Base-by-base conservation (phyloP, 2,329 filamentous ascomycete species). In the Lachnellula willkommii region DNA sequence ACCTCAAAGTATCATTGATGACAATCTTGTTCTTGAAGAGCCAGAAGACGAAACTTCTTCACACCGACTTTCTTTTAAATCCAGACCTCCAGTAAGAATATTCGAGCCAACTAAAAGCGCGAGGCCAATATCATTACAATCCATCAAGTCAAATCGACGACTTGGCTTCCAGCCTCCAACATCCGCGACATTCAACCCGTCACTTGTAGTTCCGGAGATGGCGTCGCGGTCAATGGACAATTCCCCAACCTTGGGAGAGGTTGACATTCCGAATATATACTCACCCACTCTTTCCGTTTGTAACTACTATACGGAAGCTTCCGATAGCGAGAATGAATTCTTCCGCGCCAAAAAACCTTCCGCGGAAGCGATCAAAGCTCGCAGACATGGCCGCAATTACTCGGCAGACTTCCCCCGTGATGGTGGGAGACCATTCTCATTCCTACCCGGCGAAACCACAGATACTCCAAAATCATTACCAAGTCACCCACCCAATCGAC, bases 21-120 rank as follows among this genome's bases (percentile, higher is more conserved):
- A 67, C 3, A 59, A 59, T 8, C 54, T 61, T 1, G 63, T 68
- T 5, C 58, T 54, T 4, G 66, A 68, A 50, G 63, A 66, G 47
- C 51, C 58, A 2, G 64, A 64, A 56, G 61, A 62, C n/a, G 55
- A 62, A 40, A 15, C 40, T 2, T 55, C 56, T 1, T 47, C 57
- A 40, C 6, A 57, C 11, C 52, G 26, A 36, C 47, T 59, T 17
- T 48, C 57, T 39, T 24, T 60, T 8, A 53, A 49, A n/a, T 35
- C 47, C 40, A 26, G 53, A 9, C 28, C 59, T 3, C 46, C 57
- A 12, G 40, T 59, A 15, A 52, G 48, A 6, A 48, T 57, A 7
- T 46, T 57, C 1, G 58, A 59, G 17, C 57, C 54, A n/a, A 51
- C 24, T 32, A 60, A 62, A 26, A 57, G 48, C 35, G 36, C 53